These are phyloP conservation scores for Lactuca sativa DNA, from an alignment of 129 eudicot species.

Conservation along the genomic window DNA sequence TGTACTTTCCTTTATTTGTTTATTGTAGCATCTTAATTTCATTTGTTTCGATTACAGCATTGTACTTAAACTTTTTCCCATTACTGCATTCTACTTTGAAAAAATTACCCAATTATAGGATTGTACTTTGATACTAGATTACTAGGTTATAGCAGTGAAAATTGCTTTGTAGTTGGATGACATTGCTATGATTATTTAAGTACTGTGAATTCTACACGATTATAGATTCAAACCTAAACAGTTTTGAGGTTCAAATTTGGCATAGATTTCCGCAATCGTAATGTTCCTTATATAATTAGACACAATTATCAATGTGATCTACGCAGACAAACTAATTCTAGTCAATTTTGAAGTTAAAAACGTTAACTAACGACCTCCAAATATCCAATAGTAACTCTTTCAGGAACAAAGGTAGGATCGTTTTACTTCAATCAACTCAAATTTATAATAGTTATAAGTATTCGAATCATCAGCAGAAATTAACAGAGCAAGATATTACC, in stretches of 20 bases:
- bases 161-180: no score
- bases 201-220: not conserved
- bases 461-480: not conserved
- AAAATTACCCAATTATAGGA: no score
- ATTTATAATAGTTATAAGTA: not conserved
- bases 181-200: no score
- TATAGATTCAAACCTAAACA: not conserved
- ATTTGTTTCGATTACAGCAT: no score
- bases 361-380: not conserved
- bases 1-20: not conserved
- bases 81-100: no score
- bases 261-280: not conserved
- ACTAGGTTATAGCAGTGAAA: no score
- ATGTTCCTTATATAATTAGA: not conserved
- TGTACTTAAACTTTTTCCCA: no score
- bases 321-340: not conserved
- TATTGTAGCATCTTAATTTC: no score
- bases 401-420: not conserved
- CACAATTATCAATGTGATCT: not conserved
- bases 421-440: conserved; percentile 1
- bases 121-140: no score
- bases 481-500: conserved; percentile 38
- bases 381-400: not conserved
- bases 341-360: not conserved
- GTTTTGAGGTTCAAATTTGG: not conserved